Conservation (phyloP, 192 early-diverging fungal species). For the Coemansia guatemalensis region DNA sequence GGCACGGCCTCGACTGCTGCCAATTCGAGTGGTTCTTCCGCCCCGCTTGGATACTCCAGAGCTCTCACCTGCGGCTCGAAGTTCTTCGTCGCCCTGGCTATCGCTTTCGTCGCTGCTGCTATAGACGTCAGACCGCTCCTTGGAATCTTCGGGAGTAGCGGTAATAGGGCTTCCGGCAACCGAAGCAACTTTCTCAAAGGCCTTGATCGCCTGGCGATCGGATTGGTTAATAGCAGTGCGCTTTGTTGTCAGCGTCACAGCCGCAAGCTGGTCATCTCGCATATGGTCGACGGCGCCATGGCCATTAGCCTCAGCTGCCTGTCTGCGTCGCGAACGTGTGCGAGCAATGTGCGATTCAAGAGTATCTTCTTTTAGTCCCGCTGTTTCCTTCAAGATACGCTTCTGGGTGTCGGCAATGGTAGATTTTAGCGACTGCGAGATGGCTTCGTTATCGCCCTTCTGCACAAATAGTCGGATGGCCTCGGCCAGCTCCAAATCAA, state of each 20-base stretch:
- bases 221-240: slow-evolving; percentile 17
- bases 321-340: slow-evolving; percentile 17
- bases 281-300: slow-evolving; percentile 13
- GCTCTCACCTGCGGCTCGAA: slow-evolving; percentile 10
- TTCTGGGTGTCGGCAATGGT: slow-evolving; percentile 36
- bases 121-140: too few species aligned
- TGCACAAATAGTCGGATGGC: slow-evolving; percentile 77
- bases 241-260: slow-evolving; percentile 24
- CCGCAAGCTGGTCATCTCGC: slow-evolving; percentile 9
- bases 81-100: slow-evolving; percentile 18
- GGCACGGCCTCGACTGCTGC: too few species aligned
- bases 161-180: background rate
- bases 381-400: slow-evolving; percentile 12
- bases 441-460: slow-evolving; percentile 84
- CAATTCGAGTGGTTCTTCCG: too few species aligned
- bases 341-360: slow-evolving; percentile 18
- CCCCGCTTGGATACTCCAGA: too few species aligned
- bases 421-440: slow-evolving; percentile 61
- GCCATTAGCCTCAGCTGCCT: slow-evolving; percentile 25
- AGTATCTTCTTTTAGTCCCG: slow-evolving; percentile 1
- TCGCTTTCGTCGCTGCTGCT: slow-evolving; percentile 2
- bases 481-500: slow-evolving; percentile 74
- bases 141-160: background rate
- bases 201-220: slow-evolving; percentile 29
- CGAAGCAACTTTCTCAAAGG: slow-evolving; percentile 25